Evolutionary conservation across 306 rosid genomes (phyloP).

Genomic region (Quercus dentata): DNA sequence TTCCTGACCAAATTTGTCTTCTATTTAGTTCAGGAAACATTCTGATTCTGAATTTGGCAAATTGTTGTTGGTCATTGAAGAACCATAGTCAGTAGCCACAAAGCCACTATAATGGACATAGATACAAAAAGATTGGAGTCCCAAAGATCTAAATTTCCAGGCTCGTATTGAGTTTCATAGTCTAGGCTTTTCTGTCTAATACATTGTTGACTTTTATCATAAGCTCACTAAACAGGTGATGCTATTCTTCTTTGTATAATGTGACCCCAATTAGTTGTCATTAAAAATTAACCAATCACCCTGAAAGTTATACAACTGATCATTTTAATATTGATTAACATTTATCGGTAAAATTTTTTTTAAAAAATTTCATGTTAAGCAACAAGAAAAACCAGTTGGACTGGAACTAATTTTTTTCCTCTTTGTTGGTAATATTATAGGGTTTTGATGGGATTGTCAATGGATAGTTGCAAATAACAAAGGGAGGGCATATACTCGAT

Average conservation of each 20-base stretch:
- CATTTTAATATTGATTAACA: no score
- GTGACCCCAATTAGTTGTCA: not conserved
- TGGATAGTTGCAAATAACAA: slow-evolving; percentile 72
- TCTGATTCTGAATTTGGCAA: not conserved
- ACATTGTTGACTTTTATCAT: not conserved
- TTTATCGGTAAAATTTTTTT: no score
- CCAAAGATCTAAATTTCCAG: no score
- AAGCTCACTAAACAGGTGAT: not conserved
- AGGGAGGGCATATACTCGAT: slow-evolving; percentile 79
- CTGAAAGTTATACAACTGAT: no score
- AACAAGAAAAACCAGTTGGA: not conserved
- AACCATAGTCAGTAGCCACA: no score
- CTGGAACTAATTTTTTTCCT: not conserved
- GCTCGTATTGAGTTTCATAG: no score
- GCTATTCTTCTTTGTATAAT: not conserved
- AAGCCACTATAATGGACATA: no score
- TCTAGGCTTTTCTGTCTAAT: no score
- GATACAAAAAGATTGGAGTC: no score
- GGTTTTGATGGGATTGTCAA: slow-evolving; percentile 80
- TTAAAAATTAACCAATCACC: not conserved
- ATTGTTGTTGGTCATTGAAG: no score
- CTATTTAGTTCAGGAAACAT: not conserved
- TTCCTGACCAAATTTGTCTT: not conserved
- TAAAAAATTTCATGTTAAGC: no score
- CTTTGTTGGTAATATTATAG: slow-evolving; percentile 23